phyloP scores from a whole-genome alignment of 768 basidiomycete genomes.

The Suillus brevipes region DNA sequence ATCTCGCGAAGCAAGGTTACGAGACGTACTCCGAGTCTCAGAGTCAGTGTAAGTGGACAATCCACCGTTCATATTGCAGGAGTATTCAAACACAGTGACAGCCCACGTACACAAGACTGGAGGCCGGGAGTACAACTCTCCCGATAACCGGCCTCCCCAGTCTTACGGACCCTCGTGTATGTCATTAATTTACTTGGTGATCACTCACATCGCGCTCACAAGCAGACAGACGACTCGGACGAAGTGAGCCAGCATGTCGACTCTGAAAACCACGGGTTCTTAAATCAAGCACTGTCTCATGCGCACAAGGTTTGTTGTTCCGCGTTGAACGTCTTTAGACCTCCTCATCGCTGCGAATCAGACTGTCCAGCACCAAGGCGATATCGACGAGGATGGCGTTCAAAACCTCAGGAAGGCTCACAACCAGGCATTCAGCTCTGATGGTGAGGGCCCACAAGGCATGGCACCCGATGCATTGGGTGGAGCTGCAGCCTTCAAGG shows the following conservation, averaged over 20 bases:
- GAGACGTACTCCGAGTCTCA: slow-evolving; percentile 44
- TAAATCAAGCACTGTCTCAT: slow-evolving; percentile 54
- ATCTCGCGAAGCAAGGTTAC: slow-evolving; percentile 68
- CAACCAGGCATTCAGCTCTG: slow-evolving; percentile 52
- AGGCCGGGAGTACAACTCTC: slow-evolving; percentile 62
- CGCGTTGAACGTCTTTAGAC: background rate
- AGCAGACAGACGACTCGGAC: slow-evolving; percentile 56
- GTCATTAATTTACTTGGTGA: slow-evolving; percentile 11
- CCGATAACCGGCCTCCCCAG: slow-evolving; percentile 41
- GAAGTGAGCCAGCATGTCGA: slow-evolving; percentile 59
- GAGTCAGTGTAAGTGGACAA: slow-evolving; percentile 9
- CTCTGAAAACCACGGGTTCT: slow-evolving; percentile 39
- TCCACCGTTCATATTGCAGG: slow-evolving; percentile 14
- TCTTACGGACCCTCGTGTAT: slow-evolving; percentile 24
- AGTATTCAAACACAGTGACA: slow-evolving; percentile 21
- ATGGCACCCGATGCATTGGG: slow-evolving; percentile 66
- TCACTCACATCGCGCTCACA: slow-evolving; percentile 10
- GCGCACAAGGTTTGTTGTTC: slow-evolving; percentile 43
- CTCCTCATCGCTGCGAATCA: background rate
- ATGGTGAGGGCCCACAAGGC: slow-evolving; percentile 41
- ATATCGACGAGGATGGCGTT: slow-evolving; percentile 65
- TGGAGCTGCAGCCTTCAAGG: slow-evolving; percentile 77
- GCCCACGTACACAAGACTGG: slow-evolving; percentile 56
- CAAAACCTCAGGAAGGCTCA: slow-evolving; percentile 47
- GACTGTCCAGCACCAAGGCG: slow-evolving; percentile 46